A percentile compares a stretch with the other conserved stretches of the same genome.
Conservation (phyloP, 495 filamentous ascomycete genomes). For the Lophiotrema nucula region DNA sequence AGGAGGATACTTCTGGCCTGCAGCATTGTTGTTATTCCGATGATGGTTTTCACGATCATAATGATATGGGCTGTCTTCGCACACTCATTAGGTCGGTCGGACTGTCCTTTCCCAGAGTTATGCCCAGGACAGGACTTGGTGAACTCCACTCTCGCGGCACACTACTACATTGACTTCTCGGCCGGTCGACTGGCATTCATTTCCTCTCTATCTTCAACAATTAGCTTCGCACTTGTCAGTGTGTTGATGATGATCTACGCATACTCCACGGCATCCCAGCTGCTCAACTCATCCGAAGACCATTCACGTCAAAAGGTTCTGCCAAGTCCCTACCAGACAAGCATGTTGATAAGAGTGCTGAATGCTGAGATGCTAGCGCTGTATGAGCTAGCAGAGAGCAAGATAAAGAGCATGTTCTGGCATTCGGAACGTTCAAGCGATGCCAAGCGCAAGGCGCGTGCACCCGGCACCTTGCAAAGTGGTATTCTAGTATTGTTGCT, state of each 20-base stretch:
- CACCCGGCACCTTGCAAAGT: neutral
- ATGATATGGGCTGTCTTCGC: too few relatives aligned
- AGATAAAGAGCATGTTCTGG: neutral
- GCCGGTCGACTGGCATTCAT: slow-evolving; percentile 4
- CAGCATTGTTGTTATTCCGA: too few relatives aligned
- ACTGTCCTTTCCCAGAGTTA: neutral
- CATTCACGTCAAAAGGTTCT: neutral
- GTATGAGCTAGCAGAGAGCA: neutral
- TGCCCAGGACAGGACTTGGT: neutral
- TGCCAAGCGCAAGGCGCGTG: too few relatives aligned
- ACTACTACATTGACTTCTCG: slow-evolving; percentile 10
- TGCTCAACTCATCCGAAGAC: neutral
- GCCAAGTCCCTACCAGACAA: slow-evolving; percentile 8
- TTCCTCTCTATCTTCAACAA: slow-evolving; percentile 1
- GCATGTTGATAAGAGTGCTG: slow-evolving; percentile 5
- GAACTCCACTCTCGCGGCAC: neutral
- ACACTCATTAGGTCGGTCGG: too few relatives aligned
- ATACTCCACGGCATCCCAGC: neutral
- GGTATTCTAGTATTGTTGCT: neutral
- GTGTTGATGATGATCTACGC: slow-evolving; percentile 5
- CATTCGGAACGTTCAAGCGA: too few relatives aligned
- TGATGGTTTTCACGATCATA: too few relatives aligned
- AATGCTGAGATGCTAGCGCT: slow-evolving; percentile 9
- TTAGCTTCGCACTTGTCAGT: slow-evolving; percentile 5
- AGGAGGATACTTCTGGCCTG: too few relatives aligned